Percentiles rank a stretch among this genome's conserved stretches.
These are phyloP conservation scores for Teunomyces atbi DNA, from an alignment of 805 yeast genomes.

Conservation along the genomic window DNA sequence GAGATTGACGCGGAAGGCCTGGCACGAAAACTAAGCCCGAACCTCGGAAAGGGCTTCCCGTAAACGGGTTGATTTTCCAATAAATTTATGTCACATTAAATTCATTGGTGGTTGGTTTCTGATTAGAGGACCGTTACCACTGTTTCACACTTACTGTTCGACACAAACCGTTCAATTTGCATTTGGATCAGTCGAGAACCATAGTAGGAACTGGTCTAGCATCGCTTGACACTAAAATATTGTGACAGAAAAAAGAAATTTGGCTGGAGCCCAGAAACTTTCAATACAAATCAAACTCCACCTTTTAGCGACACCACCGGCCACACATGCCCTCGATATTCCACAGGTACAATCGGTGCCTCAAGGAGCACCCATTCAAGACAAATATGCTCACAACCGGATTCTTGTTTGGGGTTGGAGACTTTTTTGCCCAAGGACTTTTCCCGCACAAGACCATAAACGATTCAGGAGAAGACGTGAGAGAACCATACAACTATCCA, in stretches of 20 bases:
- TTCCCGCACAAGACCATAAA: constrained; percentile 32
- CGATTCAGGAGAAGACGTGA: constrained; percentile 15
- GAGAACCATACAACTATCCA: constrained; percentile 21
- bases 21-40: background rate
- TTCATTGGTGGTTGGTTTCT: too few relatives aligned
- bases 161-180: too few relatives aligned
- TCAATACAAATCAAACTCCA: background rate
- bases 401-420: constrained; percentile 41
- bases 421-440: constrained; percentile 39
- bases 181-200: too few relatives aligned
- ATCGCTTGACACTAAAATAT: too few relatives aligned
- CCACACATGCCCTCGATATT: constrained; percentile 8
- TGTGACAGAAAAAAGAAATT: background rate
- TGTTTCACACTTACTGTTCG: too few relatives aligned
- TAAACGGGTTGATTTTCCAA: background rate
- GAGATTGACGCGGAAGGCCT: background rate
- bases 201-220: too few relatives aligned
- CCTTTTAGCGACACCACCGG: background rate
- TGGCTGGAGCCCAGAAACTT: background rate
- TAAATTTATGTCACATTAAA: background rate
- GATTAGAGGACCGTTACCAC: too few relatives aligned
- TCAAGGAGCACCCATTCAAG: constrained; percentile 47
- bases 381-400: constrained; percentile 59
- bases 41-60: background rate
- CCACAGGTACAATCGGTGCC: constrained; percentile 20